Conservation (phyloP, 768 basidiomycete genomes). For the Amylocystis lapponica region DNA sequence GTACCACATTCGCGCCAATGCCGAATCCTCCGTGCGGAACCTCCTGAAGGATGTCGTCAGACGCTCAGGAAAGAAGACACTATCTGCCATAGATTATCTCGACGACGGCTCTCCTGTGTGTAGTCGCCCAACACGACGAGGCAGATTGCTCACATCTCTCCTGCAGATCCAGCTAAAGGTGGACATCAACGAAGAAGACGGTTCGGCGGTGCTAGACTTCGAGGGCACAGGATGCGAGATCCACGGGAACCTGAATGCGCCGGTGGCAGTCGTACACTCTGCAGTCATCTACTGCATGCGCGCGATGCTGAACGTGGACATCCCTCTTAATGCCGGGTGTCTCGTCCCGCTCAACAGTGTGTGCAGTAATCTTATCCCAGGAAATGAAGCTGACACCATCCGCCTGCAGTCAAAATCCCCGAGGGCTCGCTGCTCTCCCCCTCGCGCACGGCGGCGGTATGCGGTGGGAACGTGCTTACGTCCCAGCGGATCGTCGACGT, state of each 20-base stretch:
- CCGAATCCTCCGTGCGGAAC: conserved; percentile 80
- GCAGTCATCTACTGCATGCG: conserved; percentile 89
- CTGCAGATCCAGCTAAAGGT: conserved; percentile 67
- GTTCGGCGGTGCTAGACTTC: conserved; percentile 84
- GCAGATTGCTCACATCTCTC: background rate
- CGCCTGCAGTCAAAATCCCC: conserved; percentile 64
- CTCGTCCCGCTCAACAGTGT: conserved; percentile 77
- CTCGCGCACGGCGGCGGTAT: conserved; percentile 83
- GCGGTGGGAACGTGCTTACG: conserved; percentile 88
- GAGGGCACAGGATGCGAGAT: conserved; percentile 79
- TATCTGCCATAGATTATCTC: conserved; percentile 75
- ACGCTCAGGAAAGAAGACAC: conserved; percentile 56
- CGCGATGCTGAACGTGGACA: conserved; percentile 78
- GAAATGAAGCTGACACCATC: conserved; percentile 10
- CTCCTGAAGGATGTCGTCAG: conserved; percentile 72
- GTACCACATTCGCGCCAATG: conserved; percentile 85
- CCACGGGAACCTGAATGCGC: conserved; percentile 79
- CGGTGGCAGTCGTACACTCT: conserved; percentile 81
- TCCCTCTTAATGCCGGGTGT: conserved; percentile 92
- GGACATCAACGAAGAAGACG: conserved; percentile 65
- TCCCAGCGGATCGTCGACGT: conserved; percentile 94
- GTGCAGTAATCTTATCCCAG: conserved; percentile 13
- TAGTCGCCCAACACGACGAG: background rate
- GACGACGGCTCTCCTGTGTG: conserved; percentile 83
- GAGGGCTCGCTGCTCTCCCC: conserved; percentile 74